Evolutionary conservation across 2,329 filamentous ascomycete genomes (phyloP).

Genomic region (Eurotiales sp.): DNA sequence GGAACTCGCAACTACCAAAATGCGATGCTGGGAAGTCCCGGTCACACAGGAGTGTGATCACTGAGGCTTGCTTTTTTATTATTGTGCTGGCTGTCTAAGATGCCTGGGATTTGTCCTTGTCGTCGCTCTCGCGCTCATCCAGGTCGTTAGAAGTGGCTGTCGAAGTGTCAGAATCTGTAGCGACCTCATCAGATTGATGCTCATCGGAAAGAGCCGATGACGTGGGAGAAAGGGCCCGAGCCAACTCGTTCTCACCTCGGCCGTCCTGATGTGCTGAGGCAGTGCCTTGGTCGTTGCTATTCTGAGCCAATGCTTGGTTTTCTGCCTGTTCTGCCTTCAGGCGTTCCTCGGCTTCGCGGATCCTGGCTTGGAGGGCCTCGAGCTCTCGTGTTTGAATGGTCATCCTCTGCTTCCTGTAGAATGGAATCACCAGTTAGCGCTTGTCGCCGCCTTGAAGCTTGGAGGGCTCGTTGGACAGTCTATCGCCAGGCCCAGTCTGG

Average conservation of each 20-base stretch:
- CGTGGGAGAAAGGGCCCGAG: constrained; percentile 17
- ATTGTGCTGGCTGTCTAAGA: not conserved
- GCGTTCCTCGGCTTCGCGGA: constrained; percentile 80
- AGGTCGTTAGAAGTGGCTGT: constrained; percentile 20
- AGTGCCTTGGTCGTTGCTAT: constrained; percentile 12
- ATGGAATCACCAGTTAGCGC: not conserved
- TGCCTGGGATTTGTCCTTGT: constrained; percentile 5
- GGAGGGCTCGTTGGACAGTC: too few species aligned
- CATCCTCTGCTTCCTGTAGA: constrained; percentile 71
- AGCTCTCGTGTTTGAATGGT: constrained; percentile 72
- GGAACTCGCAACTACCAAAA: not conserved
- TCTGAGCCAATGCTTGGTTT: constrained; percentile 14
- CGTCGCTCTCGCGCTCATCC: constrained; percentile 8
- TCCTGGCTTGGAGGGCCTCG: constrained; percentile 75
- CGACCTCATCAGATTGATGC: constrained; percentile 21
- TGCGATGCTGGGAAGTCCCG: not conserved
- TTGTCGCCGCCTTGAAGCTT: not conserved
- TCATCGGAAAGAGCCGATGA: constrained; percentile 18
- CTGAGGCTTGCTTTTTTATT: not conserved
- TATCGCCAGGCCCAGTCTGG: too few species aligned
- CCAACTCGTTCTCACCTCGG: constrained; percentile 19
- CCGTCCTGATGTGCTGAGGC: constrained; percentile 15
- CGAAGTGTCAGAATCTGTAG: constrained; percentile 21
- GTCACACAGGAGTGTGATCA: too few species aligned
- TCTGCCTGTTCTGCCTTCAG: constrained; percentile 43